Evolutionary conservation across 2,329 filamentous ascomycete genomes (phyloP), one percentile per base, ranked within the genome.

Genomic region (Aaosphaeria arxii): DNA sequence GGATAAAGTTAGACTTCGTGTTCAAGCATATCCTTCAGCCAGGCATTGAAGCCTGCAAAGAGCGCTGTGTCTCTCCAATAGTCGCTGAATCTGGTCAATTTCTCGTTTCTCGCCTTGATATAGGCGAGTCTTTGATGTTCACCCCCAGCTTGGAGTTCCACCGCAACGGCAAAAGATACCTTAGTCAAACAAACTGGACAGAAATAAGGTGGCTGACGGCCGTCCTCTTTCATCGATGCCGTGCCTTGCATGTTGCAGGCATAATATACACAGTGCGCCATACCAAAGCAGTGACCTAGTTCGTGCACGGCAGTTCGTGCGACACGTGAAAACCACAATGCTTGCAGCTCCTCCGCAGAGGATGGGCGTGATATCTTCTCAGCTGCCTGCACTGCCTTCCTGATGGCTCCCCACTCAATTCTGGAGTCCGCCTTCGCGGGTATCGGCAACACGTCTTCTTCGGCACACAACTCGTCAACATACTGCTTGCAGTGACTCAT

Each of bases 191-290:
- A 84, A 0, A 86, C 72, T 0, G 79, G 81, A 54, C 83, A 87
- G 4, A 86, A 56, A 54, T 84, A 86, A 1, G 83, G 82, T 28
- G 84, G 83, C 58, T 86, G 83, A 39, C 83, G 68, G 2, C 76
- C 71, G 58, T 86, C 83, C 61, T 87, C 84, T 0, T 66, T 70
- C 36, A 85, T 70, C 1, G 75, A 73, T 0, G 77, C 76, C 1
- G 80, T 83, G 4, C 79, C 76, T 59, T 87, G 83, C 83, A 86
- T 85, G 2, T 76, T 73, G 54, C 83, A 87, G 0, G 83, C 81
- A 54, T 82, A 85, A 56, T 83, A 86, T 0, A 79, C 70, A 59
- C 86, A 89, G 60, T 89, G 85, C 6, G 67, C 84, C 11, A 89
- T 50, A 1, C 80, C 82, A 35, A 89, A 77, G 58, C 84, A 88